Evolutionary conservation across 768 basidiomycete species (phyloP).

Genomic region (Termitomyces sp.): DNA sequence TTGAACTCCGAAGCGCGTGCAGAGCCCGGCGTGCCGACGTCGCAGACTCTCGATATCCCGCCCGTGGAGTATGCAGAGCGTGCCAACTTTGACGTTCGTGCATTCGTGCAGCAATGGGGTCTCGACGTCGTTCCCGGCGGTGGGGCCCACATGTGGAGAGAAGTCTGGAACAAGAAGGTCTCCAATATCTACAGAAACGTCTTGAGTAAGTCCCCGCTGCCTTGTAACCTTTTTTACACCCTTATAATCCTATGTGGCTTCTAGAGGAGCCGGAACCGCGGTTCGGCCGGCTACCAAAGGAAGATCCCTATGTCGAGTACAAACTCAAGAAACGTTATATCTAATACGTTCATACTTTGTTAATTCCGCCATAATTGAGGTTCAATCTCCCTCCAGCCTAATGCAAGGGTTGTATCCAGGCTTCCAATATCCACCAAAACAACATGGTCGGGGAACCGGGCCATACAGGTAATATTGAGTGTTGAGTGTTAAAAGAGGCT

Average conservation of each 20-base stretch:
- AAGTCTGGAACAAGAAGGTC: slow-evolving; percentile 66
- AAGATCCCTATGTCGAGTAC: slow-evolving; percentile 50
- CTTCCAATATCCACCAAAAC: too few relatives aligned
- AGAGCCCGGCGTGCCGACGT: slow-evolving; percentile 25
- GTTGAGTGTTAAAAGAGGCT: too few relatives aligned
- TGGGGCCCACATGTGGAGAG: slow-evolving; percentile 82
- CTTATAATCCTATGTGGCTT: slow-evolving; percentile 7
- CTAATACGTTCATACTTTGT: slow-evolving; percentile 15
- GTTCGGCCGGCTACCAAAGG: slow-evolving; percentile 49
- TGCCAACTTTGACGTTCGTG: slow-evolving; percentile 59
- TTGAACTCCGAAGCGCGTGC: slow-evolving; percentile 30
- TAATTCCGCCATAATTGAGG: slow-evolving; percentile 4
- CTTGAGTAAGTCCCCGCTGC: slow-evolving; percentile 50
- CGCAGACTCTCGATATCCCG: slow-evolving; percentile 39
- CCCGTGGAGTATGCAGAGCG: slow-evolving; percentile 42
- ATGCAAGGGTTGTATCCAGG: not conserved
- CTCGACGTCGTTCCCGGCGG: slow-evolving; percentile 54
- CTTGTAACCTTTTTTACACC: slow-evolving; percentile 2
- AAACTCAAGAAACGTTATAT: slow-evolving; percentile 47
- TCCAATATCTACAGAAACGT: slow-evolving; percentile 57
- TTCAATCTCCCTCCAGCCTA: too few relatives aligned
- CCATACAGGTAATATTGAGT: too few relatives aligned
- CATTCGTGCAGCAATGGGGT: slow-evolving; percentile 52
- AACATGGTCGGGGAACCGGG: too few relatives aligned
- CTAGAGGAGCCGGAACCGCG: slow-evolving; percentile 45